Evolutionary conservation across 108 stramenopile species (phyloP).

Genomic region (Cyclotella distinguenda): DNA sequence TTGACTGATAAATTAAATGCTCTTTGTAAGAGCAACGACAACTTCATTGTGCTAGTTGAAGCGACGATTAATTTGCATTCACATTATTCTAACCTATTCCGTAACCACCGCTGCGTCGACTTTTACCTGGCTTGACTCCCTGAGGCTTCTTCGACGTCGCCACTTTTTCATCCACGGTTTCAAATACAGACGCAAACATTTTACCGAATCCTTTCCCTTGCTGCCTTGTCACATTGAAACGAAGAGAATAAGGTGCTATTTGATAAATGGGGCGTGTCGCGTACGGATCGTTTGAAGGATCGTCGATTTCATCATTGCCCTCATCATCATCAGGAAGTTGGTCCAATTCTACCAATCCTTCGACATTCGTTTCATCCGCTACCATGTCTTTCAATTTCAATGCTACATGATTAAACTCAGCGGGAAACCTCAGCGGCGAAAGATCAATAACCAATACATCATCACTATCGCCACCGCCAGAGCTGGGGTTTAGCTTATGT

Average conservation of each 20-base stretch:
- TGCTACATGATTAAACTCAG: conserved; percentile 44
- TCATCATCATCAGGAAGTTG: conserved; percentile 1
- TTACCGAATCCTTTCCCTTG: conserved; percentile 77
- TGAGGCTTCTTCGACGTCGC: conserved; percentile 56
- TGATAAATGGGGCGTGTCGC: conserved; percentile 70
- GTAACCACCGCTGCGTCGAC: conserved; percentile 77
- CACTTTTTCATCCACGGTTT: conserved; percentile 51
- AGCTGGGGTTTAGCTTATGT: conserved; percentile 56
- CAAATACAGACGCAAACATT: conserved; percentile 53
- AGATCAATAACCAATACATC: conserved; percentile 75
- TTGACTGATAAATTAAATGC: not conserved
- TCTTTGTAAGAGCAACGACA: no score
- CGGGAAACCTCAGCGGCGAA: conserved; percentile 67
- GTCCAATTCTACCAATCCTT: not conserved
- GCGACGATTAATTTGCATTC: no score
- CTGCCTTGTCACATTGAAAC: conserved; percentile 56
- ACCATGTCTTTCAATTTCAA: conserved; percentile 40
- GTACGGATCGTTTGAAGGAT: conserved; percentile 2
- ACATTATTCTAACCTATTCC: conserved; percentile 62
- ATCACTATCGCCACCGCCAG: conserved; percentile 41
- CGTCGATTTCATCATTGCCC: conserved; percentile 14
- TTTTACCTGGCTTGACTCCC: conserved; percentile 76
- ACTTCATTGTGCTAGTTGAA: no score
- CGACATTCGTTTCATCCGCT: conserved; percentile 22
- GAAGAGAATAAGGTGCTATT: conserved; percentile 58